phyloP scores from a whole-genome alignment of 1,284 basidiomycete species.

The Marasmius tenuissimus region DNA sequence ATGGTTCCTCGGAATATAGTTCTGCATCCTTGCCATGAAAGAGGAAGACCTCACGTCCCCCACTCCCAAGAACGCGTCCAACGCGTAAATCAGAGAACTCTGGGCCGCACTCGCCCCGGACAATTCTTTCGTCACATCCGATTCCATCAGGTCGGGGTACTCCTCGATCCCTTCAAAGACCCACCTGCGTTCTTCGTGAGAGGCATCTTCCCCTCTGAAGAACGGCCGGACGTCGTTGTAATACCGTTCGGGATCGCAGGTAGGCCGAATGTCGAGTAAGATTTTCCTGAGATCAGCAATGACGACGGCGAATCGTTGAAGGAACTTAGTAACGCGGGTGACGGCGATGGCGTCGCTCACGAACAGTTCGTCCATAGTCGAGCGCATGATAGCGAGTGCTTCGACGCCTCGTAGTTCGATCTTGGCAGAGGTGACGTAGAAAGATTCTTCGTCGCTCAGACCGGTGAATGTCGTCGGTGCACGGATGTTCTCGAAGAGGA shows the following conservation, averaged over 20 bases:
- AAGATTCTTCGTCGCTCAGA: conserved; percentile 82
- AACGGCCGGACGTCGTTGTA: conserved; percentile 89
- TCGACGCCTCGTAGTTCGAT: conserved; percentile 89
- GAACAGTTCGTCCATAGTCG: conserved; percentile 90
- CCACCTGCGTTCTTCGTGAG: conserved; percentile 69
- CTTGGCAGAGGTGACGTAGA: conserved; percentile 87
- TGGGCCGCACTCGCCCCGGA: conserved; percentile 92
- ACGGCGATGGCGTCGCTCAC: conserved; percentile 80
- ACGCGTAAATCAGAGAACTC: conserved; percentile 84
- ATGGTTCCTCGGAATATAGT: conserved; percentile 89
- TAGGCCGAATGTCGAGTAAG: conserved; percentile 68
- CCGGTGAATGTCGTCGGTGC: conserved; percentile 78
- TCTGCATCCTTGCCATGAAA: conserved; percentile 81
- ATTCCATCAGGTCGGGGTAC: conserved; percentile 33
- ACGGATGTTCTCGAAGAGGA: conserved; percentile 57
- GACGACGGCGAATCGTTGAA: conserved; percentile 63
- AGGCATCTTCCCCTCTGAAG: conserved; percentile 83
- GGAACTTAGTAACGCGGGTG: conserved; percentile 72
- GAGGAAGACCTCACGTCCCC: conserved; percentile 55
- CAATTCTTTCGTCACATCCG: conserved; percentile 58
- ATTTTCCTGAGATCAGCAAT: conserved; percentile 65
- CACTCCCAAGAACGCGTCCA: conserved; percentile 89
- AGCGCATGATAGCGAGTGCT: conserved; percentile 84
- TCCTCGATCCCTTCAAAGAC: conserved; percentile 78
- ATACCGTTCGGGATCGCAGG: conserved; percentile 80